Conservation (phyloP, 441 rosid species). For the Biscutella laevigata region DNA sequence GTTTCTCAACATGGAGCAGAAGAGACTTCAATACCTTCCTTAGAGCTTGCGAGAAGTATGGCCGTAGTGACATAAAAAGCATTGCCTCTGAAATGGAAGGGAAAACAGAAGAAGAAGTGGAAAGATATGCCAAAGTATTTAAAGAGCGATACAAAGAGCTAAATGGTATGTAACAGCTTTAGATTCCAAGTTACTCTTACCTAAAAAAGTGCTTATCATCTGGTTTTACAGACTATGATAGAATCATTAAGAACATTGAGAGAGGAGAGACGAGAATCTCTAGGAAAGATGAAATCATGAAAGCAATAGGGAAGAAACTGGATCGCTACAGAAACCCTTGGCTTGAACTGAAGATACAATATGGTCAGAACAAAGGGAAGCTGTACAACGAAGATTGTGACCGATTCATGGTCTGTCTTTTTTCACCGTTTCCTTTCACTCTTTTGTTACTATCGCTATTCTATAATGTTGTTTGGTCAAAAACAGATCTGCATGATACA, state of each 20-base stretch:
- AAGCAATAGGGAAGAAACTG: slow-evolving; percentile 93
- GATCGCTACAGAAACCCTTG: slow-evolving; percentile 99
- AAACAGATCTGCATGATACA: slow-evolving; percentile 96
- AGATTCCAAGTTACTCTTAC: background rate
- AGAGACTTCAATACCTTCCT: slow-evolving; percentile 92
- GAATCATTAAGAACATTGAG: slow-evolving; percentile 96
- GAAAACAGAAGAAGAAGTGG: slow-evolving; percentile 91
- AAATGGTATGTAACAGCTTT: slow-evolving; percentile 44
- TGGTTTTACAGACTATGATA: slow-evolving; percentile 60
- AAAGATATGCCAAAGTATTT: slow-evolving; percentile 83
- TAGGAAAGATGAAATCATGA: slow-evolving; percentile 98
- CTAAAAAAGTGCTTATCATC: background rate
- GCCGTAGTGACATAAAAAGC: slow-evolving; percentile 73
- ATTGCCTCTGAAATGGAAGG: slow-evolving; percentile 98
- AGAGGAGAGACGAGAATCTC: slow-evolving; percentile 96
- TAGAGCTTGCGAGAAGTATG: slow-evolving; percentile 96
- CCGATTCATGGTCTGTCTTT: slow-evolving; percentile 73
- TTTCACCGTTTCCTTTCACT: background rate
- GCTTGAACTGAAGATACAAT: slow-evolving; percentile 96
- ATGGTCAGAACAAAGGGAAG: slow-evolving; percentile 98
- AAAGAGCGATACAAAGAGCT: slow-evolving; percentile 94
- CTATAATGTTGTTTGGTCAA: background rate
- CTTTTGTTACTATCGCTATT: background rate
- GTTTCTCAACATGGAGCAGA: slow-evolving; percentile 96
- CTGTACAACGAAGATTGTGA: slow-evolving; percentile 97